Evolutionary conservation across 768 basidiomycete genomes (phyloP).

Genomic region (Trametes maxima): DNA sequence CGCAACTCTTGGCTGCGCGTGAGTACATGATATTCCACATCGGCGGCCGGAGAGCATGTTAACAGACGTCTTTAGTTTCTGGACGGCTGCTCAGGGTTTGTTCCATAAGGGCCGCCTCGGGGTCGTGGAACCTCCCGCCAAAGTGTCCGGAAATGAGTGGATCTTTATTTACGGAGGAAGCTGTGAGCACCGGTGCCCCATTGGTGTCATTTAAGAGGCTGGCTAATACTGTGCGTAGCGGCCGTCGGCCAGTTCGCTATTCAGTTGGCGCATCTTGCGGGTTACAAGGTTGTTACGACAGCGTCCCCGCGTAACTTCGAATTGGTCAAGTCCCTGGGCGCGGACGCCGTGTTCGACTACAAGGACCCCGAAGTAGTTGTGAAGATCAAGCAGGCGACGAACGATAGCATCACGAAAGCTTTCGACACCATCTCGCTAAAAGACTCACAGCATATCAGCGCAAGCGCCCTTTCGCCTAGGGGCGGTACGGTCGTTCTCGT

Average conservation of each 20-base stretch:
- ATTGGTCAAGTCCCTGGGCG: conserved; percentile 43
- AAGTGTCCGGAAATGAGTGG: conserved; percentile 19
- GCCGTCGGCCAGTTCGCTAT: conserved; percentile 41
- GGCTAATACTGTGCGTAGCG: conserved; percentile 2
- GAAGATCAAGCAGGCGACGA: conserved; percentile 32
- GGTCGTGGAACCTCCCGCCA: conserved; percentile 22
- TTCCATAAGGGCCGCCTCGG: conserved; percentile 25
- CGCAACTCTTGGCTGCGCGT: conserved; percentile 28
- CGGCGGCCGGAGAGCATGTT: not conserved
- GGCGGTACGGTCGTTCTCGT: conserved; percentile 15
- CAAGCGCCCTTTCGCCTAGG: conserved; percentile 3
- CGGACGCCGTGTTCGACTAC: conserved; percentile 45
- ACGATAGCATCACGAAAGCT: conserved; percentile 29
- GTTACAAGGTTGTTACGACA: conserved; percentile 48
- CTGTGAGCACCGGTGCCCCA: not conserved
- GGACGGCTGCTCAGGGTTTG: conserved; percentile 25
- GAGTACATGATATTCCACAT: not conserved
- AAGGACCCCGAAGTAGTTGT: conserved; percentile 32
- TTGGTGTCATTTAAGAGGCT: not conserved
- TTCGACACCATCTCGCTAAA: conserved; percentile 35
- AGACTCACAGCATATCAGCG: conserved; percentile 21
- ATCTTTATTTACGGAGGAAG: conserved; percentile 27
- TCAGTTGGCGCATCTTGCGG: conserved; percentile 44
- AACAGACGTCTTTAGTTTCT: conserved; percentile 9
- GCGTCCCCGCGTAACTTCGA: conserved; percentile 43